Base-by-base conservation (phyloP, 768 basidiomycete species). In the Pisolithus microcarpus region DNA sequence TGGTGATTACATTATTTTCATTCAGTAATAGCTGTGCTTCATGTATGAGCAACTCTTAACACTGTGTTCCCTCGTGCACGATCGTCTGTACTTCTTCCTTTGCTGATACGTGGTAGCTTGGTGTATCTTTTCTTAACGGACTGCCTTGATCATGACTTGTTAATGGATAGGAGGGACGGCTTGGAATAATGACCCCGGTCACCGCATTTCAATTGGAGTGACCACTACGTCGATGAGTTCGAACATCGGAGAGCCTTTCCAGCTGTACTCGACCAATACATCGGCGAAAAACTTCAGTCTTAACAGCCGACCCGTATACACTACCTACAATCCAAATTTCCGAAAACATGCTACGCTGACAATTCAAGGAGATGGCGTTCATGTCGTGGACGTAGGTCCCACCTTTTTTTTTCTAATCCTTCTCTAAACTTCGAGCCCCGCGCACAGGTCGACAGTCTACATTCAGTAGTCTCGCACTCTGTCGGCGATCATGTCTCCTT, bases 291-390 rank as follows among this genome's bases (percentile, higher is more conserved):
- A 42, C 24, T 1, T 5, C 39, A n/a, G 19, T 37, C 0, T 5
- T 8, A 7, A 19, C 23, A 3, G 34, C 52, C 50, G 60, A n/a
- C 54, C 61, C 0, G 8, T 63, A 39, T 67, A 52, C 44, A 46
- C 54, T n/a, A 48, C 56, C 11, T 36, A 60, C 47, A 58, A 57
- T 40, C 34, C 46, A 19, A 48, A 50, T 34, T 63, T 65, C 39
- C 80, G 84, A 37, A 78, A 80, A 24, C 76, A 76, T 71, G 82
- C 77, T 38, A 85, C 85, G 1, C 73, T 87, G 49, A 76, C 85
- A 13, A 82, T 75, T 11, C 85, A 88, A 53, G 77, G 75, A 55
- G 86, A 91, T 50, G 88, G 88, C 28, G 70, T 90, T 37, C 86
- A 90, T 66, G 63, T 91, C 42, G 65, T 86, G 52, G 84, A 90